Conservation (phyloP, 768 basidiomycete species). For the Suillus bovinus region DNA sequence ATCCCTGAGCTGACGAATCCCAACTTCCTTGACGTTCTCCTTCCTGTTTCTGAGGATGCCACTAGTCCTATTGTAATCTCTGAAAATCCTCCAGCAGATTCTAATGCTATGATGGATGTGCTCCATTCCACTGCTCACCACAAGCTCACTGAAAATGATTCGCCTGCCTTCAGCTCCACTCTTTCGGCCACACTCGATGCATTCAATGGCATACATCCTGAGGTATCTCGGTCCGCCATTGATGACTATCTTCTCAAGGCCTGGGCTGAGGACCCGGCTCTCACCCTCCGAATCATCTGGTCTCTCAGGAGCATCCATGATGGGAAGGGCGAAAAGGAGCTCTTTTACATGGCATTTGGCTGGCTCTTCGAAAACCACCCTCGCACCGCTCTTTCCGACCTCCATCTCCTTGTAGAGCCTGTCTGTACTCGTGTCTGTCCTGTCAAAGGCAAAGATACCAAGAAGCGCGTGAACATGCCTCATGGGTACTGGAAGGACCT, state of each 20-base stretch:
- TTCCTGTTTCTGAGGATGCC: conserved; percentile 36
- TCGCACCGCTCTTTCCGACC: conserved; percentile 65
- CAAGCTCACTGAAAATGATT: conserved; percentile 49
- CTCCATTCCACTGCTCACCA: conserved; percentile 43
- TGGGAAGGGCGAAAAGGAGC: conserved; percentile 60
- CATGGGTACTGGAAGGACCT: conserved; percentile 82
- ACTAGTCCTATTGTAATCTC: conserved; percentile 1
- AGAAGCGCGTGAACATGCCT: conserved; percentile 18
- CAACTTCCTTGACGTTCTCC: conserved; percentile 55
- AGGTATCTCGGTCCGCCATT: conserved; percentile 24
- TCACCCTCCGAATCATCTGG: conserved; percentile 72
- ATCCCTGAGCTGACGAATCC: conserved; percentile 60
- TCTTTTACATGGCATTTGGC: conserved; percentile 65
- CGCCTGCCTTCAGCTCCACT: conserved; percentile 54
- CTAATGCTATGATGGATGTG: conserved; percentile 58
- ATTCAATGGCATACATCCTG: conserved; percentile 44
- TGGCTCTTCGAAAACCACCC: conserved; percentile 74
- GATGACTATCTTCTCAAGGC: conserved; percentile 43
- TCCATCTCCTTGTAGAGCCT: conserved; percentile 52
- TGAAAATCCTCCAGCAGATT: conserved; percentile 13
- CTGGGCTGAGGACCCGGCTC: conserved; percentile 56
- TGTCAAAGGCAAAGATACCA: conserved; percentile 27
- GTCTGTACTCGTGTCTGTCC: conserved; percentile 37
- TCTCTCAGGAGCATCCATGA: conserved; percentile 69
- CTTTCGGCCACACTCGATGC: conserved; percentile 55